A percentile compares a stretch with the other conserved stretches of the same genome.
Conservation (phyloP, 768 basidiomycete genomes). For the Amanita inopinata region DNA sequence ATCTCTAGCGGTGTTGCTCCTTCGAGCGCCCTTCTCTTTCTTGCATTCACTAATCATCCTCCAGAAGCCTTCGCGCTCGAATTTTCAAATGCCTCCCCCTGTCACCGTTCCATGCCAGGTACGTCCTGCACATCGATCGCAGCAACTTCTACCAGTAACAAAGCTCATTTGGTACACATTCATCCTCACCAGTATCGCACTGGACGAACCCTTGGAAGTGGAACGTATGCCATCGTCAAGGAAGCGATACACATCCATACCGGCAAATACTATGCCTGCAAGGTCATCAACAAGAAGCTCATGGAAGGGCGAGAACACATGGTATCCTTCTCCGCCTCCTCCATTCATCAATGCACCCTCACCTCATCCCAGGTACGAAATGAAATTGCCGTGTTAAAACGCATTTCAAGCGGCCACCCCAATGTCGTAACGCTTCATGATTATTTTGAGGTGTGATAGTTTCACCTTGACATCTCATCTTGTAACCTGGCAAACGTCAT, state of each 20-base stretch:
- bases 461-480: too few species aligned
- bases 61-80: not conserved
- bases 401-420: conserved; percentile 78
- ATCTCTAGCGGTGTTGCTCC: not conserved
- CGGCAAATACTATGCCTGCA: conserved; percentile 91
- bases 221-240: conserved; percentile 92
- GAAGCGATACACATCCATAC: conserved; percentile 94
- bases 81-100: conserved; percentile 12
- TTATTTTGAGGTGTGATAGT: conserved; percentile 92
- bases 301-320: conserved; percentile 98
- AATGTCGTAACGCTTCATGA: conserved; percentile 94
- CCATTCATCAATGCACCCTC: not conserved
- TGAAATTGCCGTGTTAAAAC: conserved; percentile 92
- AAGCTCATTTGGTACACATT: conserved; percentile 1
- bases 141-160: conserved; percentile 9
- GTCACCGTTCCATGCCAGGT: conserved; percentile 41
- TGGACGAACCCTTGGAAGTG: conserved; percentile 80
- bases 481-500: not conserved
- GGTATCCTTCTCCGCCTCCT: conserved; percentile 35
- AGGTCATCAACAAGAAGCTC: conserved; percentile 98
- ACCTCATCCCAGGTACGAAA: conserved; percentile 66
- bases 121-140: conserved; percentile 11
- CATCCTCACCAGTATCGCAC: conserved; percentile 66
- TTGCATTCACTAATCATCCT: not conserved
- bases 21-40: not conserved